Evolutionary conservation across 306 rosid species (phyloP).

Genomic region (Datisca glomerata): DNA sequence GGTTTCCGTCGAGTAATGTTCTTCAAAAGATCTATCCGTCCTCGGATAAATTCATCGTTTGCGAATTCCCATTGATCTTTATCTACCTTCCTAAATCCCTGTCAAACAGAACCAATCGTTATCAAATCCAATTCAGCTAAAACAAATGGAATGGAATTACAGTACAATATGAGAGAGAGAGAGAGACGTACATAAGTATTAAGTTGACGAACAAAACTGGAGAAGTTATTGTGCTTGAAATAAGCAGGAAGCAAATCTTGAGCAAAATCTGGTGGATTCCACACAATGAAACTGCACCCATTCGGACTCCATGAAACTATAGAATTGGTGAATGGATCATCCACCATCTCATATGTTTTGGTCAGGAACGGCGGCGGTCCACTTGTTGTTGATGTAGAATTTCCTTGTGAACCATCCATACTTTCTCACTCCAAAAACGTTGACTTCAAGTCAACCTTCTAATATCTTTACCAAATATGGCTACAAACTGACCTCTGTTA

Average conservation of each 20-base stretch:
- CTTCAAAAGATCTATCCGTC: conserved; percentile 13
- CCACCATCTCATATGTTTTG: conserved; percentile 20
- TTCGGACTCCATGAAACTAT: conserved; percentile 12
- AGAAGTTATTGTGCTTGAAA: conserved; percentile 21
- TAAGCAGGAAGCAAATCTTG: conserved; percentile 10
- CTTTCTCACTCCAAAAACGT: background rate
- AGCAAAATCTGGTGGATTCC: conserved; percentile 19
- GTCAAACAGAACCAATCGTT: background rate
- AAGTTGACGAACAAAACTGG: conserved; percentile 17
- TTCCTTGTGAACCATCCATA: conserved; percentile 7
- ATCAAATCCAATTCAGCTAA: background rate
- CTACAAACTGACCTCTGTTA: too few species aligned
- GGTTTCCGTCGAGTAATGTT: conserved; percentile 14
- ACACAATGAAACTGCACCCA: conserved; percentile 16
- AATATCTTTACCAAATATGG: too few species aligned
- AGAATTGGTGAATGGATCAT: conserved; percentile 9
- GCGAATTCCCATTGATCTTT: conserved; percentile 16
- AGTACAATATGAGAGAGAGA: background rate
- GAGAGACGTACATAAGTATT: conserved; percentile 15
- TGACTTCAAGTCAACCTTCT: background rate
- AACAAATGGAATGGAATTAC: too few species aligned
- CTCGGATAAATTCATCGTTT: conserved; percentile 18
- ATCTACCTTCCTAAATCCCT: conserved; percentile 19
- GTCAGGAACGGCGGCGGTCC: conserved; percentile 19
- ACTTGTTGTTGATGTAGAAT: too few species aligned